Evolutionary conservation across 2,329 filamentous ascomycete species (phyloP).

Genomic region (Fusarium duplospermum): DNA sequence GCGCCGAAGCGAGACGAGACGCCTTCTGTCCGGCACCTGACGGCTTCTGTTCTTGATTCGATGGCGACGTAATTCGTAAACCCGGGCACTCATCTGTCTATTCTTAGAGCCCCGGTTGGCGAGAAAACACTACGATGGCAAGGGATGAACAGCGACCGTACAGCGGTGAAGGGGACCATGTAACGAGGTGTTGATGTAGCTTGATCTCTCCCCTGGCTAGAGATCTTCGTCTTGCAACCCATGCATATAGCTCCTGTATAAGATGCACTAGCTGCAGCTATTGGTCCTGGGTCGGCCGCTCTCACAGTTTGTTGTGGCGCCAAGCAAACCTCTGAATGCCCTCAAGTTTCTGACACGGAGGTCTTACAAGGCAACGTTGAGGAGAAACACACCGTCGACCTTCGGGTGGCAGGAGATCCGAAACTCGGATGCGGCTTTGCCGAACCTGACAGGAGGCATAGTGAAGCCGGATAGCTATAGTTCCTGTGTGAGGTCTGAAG

Average conservation of each 20-base stretch:
- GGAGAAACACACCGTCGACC: constrained; percentile 26
- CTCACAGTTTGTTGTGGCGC: constrained; percentile 7
- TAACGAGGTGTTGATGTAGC: constrained; percentile 28
- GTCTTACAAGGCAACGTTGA: constrained; percentile 25
- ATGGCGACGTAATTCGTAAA: constrained; percentile 9
- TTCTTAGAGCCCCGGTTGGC: constrained; percentile 26
- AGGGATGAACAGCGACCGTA: constrained; percentile 19
- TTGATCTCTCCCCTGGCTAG: constrained; percentile 33
- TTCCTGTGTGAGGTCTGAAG: constrained; percentile 42
- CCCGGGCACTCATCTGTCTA: constrained; percentile 14
- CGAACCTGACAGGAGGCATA: constrained; percentile 29
- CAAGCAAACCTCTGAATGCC: constrained; percentile 24
- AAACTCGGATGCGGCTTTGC: constrained; percentile 24
- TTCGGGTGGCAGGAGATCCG: constrained; percentile 26
- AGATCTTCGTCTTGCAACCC: constrained; percentile 25
- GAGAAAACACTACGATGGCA: constrained; percentile 25
- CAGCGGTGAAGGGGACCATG: constrained; percentile 28
- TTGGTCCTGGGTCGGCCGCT: constrained; percentile 4
- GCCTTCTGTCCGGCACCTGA: constrained; percentile 17
- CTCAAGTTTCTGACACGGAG: constrained; percentile 28
- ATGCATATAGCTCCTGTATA: constrained; percentile 8
- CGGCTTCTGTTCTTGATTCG: constrained; percentile 12
- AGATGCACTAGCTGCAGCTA: constrained; percentile 19
- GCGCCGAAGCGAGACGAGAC: constrained; percentile 16
- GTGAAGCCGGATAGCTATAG: constrained; percentile 37